Evolutionary conservation across 2,329 filamentous ascomycete species (phyloP).

Genomic region (Ophiosphaerella korrae): DNA sequence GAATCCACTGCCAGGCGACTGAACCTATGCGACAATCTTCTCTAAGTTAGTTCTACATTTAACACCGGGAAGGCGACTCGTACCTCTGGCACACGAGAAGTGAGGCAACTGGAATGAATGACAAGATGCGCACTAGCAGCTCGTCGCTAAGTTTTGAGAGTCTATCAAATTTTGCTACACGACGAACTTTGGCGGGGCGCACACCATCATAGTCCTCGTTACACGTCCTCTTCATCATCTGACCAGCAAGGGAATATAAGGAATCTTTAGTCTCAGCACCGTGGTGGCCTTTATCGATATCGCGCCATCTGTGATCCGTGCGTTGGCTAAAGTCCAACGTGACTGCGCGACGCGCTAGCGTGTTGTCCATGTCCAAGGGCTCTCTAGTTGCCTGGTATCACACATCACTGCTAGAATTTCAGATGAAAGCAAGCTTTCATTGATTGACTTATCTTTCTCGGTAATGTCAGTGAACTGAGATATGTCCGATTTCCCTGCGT

Average conservation of each 20-base stretch:
- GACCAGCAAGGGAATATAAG: constrained; percentile 6
- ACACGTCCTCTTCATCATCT: constrained; percentile 45
- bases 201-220: constrained; percentile 31
- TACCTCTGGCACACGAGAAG: constrained; percentile 69
- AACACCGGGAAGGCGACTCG: constrained; percentile 1
- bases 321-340: constrained; percentile 16
- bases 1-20: constrained; percentile 75
- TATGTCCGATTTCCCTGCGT: constrained; percentile 36
- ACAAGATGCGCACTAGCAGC: constrained; percentile 81
- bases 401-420: constrained; percentile 6
- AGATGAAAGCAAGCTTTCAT: not conserved
- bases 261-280: constrained; percentile 9
- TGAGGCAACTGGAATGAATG: constrained; percentile 71
- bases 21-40: constrained; percentile 76
- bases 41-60: constrained; percentile 5
- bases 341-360: constrained; percentile 30
- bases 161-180: constrained; percentile 58
- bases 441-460: not conserved
- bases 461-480: constrained; percentile 4
- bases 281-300: constrained; percentile 24
- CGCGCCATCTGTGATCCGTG: constrained; percentile 10
- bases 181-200: constrained; percentile 52
- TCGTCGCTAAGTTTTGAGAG: constrained; percentile 83
- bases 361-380: not conserved
- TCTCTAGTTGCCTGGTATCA: constrained; percentile 13